Base-by-base conservation (phyloP, 805 yeast species). In the Peterozyma xylosa region DNA sequence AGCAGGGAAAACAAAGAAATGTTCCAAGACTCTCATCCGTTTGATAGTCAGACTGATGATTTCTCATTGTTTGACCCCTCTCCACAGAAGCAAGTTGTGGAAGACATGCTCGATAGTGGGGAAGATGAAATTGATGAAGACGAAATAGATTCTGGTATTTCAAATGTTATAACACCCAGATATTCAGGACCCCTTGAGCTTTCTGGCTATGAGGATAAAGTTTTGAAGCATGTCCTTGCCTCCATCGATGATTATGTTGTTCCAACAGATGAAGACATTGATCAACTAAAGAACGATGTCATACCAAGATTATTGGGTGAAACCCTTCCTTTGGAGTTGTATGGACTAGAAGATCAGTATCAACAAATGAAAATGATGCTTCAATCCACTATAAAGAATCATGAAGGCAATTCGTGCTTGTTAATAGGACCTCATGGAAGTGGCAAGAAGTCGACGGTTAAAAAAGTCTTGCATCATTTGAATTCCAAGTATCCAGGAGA, bases 401-500 rank as follows among this genome's bases (percentile, higher is more conserved):
- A 76, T 29, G 93, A 88, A 49, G 90, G 95, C 6, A 88, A 86
- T 56, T 91, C 97, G 2, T 76, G 81, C 11, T 64, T 91, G 6
- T 47, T 91, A 1, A 70, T 89, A 38, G 98, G 98, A 0, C 87
- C 96, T 0, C 65, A 89, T 37, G 79, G 83, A 2, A 67, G 80
- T 5, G 97, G 96, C 0, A 91, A 91, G 57, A 70, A 90, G 0
- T 63, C 76, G 2, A 60, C 86, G 3, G 64, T 91, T 2, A 70
- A 82, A 30, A 62, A 70, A 5, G 88, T 83, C 1, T 45, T 93
- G 14, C 47, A 56, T 0, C 63, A 67, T 11, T 59, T 88, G 29
- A 50, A 61, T 3, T 33, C 49, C 13, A 59, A 63, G 30, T 73
- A 71, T 53, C 55, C 58, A 5, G 68, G 76, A 32, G 76, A 78